Evolutionary conservation across 345 rosid genomes (phyloP).

Genomic region (Brassica nigra): DNA sequence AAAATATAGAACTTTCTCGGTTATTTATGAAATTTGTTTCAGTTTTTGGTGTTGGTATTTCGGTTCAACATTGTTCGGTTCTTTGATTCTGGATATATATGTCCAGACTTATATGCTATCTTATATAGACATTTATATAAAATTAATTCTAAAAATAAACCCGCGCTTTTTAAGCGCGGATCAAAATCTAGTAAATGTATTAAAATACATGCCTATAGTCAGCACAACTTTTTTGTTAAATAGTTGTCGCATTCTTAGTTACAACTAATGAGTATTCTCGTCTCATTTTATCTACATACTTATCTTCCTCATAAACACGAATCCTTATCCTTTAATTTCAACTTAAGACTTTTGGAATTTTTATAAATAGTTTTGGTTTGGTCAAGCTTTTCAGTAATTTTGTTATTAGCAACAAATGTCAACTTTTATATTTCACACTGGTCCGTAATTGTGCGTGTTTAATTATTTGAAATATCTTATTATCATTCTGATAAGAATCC

Average conservation of each 20-base stretch:
- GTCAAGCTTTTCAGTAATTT: background rate
- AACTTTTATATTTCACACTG: conserved; percentile 7
- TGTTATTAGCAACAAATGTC: conserved; percentile 27
- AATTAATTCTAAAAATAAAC: no score
- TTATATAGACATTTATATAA: no score
- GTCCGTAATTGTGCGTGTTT: background rate
- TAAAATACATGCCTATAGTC: background rate
- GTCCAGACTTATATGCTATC: no score
- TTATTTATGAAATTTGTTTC: no score
- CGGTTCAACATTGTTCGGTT: no score
- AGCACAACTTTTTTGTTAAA: no score
- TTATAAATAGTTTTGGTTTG: background rate
- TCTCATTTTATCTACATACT: background rate
- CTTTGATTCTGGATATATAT: no score
- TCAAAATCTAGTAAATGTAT: no score
- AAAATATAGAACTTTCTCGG: no score
- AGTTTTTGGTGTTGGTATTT: no score
- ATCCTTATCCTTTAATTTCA: background rate
- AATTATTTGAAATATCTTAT: background rate
- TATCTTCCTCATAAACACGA: background rate
- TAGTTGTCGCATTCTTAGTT: background rate
- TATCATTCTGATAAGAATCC: conserved; percentile 21
- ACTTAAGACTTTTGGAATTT: background rate
- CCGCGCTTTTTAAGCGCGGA: no score
- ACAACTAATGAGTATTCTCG: background rate